phyloP scores from a whole-genome alignment of 179 eudicot genomes.

The Pouteria campechiana region DNA sequence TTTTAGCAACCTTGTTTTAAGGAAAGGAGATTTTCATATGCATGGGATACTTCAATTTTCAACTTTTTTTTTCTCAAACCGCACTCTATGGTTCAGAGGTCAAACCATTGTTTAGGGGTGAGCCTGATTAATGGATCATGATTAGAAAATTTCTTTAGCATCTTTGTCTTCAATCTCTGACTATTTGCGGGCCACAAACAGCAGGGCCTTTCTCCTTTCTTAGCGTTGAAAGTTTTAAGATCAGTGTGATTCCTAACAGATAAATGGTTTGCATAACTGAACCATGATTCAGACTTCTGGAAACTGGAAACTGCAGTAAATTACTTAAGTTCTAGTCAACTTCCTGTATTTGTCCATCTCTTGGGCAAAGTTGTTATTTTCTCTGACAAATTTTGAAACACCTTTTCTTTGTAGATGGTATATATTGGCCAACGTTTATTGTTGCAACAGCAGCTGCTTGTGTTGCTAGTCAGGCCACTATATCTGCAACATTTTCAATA shows the following conservation, averaged over 20 bases:
- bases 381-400: not conserved
- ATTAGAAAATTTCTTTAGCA: constrained; percentile 1
- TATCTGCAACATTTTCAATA: constrained; percentile 91
- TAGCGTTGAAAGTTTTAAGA: not conserved
- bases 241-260: not conserved
- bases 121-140: not conserved
- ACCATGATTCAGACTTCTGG: not conserved
- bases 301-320: not conserved
- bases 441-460: constrained; percentile 88
- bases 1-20: not conserved
- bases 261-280: no score
- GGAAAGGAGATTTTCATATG: not conserved
- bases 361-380: no score
- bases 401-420: constrained; percentile 43
- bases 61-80: no score
- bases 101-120: not conserved
- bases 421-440: constrained; percentile 88
- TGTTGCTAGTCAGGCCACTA: constrained; percentile 97
- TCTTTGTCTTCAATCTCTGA: no score
- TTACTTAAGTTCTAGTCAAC: no score
- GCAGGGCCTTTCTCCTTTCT: not conserved
- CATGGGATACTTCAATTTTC: not conserved
- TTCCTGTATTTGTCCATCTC: no score
- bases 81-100: no score
- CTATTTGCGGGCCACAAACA: no score